phyloP scores from a whole-genome alignment of 331 rosid species.

The Cydonia oblonga region DNA sequence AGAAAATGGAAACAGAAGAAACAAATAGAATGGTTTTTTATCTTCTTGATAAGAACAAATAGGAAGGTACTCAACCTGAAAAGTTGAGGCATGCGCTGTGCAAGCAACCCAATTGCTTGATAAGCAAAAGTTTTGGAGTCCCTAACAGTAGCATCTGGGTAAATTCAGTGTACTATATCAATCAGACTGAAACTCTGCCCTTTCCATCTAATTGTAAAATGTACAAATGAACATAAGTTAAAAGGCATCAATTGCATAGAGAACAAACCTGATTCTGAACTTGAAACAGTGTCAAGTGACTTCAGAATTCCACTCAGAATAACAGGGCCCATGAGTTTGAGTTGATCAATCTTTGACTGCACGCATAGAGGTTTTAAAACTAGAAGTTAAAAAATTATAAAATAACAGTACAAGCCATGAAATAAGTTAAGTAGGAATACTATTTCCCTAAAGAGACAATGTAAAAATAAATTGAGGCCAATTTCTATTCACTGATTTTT shows the following conservation, averaged over 20 bases:
- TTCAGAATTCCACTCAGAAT: constrained; percentile 84
- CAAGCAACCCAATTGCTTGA: constrained; percentile 89
- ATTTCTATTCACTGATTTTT: background rate
- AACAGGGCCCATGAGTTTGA: constrained; percentile 87
- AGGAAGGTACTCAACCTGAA: constrained; percentile 50
- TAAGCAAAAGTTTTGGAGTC: constrained; percentile 76
- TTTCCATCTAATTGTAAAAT: constrained; percentile 11
- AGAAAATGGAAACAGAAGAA: constrained; percentile 1
- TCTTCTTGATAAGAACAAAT: background rate
- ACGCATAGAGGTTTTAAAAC: constrained; percentile 19
- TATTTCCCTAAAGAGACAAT: background rate
- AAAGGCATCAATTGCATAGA: constrained; percentile 2
- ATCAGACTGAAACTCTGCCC: constrained; percentile 5
- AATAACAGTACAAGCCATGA: background rate
- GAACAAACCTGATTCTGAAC: constrained; percentile 58
- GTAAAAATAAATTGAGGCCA: background rate
- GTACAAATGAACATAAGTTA: background rate
- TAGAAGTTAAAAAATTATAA: background rate
- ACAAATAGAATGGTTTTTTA: constrained; percentile 6
- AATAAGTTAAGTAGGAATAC: background rate
- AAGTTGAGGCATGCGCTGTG: constrained; percentile 85
- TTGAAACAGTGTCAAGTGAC: constrained; percentile 75
- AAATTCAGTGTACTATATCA: constrained; percentile 15
- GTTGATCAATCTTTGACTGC: constrained; percentile 84
- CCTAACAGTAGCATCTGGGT: constrained; percentile 59